phyloP scores from a whole-genome alignment of 495 filamentous ascomycete genomes.

The Penicillium arizonense region DNA sequence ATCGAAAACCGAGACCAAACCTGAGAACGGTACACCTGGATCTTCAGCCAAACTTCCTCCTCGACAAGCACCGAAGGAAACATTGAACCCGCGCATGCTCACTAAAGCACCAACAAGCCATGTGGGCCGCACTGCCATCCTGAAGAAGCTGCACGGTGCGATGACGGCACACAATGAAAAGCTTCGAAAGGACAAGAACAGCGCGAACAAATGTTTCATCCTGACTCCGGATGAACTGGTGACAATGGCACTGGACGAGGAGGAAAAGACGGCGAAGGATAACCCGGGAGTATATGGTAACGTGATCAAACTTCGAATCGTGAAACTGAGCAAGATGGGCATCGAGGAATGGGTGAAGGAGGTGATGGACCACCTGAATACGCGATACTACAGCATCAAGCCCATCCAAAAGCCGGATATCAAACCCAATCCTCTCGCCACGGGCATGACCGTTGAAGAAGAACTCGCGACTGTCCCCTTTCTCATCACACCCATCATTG shows the following conservation, averaged over 20 bases:
- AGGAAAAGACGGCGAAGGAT: constrained; percentile 71
- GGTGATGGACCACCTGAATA: constrained; percentile 39
- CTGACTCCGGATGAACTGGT: constrained; percentile 71
- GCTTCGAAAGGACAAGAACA: constrained; percentile 47
- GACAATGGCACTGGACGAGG: constrained; percentile 76
- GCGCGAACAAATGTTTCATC: constrained; percentile 55
- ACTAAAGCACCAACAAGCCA: constrained; percentile 69
- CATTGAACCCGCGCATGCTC: constrained; percentile 80
- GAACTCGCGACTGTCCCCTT: constrained; percentile 63
- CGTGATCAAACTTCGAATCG: constrained; percentile 75
- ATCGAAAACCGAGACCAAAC: neutral
- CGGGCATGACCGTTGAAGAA: constrained; percentile 62
- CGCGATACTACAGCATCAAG: constrained; percentile 42
- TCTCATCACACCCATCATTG: constrained; percentile 57
- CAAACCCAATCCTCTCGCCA: constrained; percentile 49
- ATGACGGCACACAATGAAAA: constrained; percentile 68
- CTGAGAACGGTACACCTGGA: neutral
- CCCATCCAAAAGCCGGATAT: constrained; percentile 15
- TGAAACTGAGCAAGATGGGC: constrained; percentile 69
- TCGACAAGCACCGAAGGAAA: constrained; percentile 42
- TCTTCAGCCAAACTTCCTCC: constrained; percentile 21
- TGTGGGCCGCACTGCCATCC: constrained; percentile 59
- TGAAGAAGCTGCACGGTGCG: constrained; percentile 73
- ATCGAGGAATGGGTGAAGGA: constrained; percentile 61
- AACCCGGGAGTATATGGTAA: constrained; percentile 72